Conservation (phyloP, 805 yeast species). For the Schwanniomyces yamadae region DNA sequence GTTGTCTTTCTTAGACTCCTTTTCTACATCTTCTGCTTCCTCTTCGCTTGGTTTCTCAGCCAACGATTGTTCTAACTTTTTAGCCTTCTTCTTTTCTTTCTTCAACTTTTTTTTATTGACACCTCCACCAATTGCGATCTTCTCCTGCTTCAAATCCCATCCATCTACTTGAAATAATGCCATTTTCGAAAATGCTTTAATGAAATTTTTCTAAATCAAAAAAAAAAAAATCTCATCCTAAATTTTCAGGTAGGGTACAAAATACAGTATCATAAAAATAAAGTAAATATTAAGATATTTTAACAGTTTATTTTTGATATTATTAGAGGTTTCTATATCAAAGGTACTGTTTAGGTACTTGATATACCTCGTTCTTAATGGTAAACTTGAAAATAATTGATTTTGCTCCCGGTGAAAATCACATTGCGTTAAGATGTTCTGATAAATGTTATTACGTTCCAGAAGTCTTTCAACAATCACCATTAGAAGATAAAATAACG, state of each 20-base stretch:
- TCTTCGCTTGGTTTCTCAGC: constrained; percentile 1
- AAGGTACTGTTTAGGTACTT: no score
- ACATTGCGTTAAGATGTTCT: constrained; percentile 27
- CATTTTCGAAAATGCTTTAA: constrained; percentile 41
- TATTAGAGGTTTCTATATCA: no score
- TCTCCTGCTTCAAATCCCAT: constrained; percentile 64
- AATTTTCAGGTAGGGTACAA: neutral
- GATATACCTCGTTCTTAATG: no score
- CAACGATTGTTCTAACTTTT: constrained; percentile 14
- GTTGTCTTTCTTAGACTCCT: constrained; percentile 7
- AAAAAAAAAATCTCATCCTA: constrained; percentile 2
- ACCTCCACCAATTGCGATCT: constrained; percentile 47
- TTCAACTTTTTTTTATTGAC: constrained; percentile 25
- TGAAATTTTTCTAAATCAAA: neutral
- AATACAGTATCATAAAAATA: neutral
- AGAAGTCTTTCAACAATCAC: constrained; percentile 33
- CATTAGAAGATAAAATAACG: constrained; percentile 16
- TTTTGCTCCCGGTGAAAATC: constrained; percentile 35
- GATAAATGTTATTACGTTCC: constrained; percentile 30
- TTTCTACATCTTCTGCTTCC: constrained; percentile 4
- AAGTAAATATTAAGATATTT: neutral
- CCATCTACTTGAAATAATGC: constrained; percentile 78
- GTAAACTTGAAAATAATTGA: constrained; percentile 14
- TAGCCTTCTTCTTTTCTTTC: constrained; percentile 23
- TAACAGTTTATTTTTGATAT: no score